Base-by-base conservation (phyloP, 1,139 yeast species). In the Suhomyces terraborum region DNA sequence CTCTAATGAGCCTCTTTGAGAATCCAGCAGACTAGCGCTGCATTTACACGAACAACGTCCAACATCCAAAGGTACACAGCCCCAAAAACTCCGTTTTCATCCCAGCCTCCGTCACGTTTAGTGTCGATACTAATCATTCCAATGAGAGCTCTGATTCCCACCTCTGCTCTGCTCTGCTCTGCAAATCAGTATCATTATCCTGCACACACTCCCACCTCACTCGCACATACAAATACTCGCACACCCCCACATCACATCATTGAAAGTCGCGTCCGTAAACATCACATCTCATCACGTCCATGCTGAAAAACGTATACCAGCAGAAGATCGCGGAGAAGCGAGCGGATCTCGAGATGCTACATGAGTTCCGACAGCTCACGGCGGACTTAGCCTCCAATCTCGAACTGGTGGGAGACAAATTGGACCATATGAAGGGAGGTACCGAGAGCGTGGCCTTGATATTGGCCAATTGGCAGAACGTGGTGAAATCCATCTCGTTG, bases 401-500 rank as follows among this genome's bases (percentile, higher is more conserved):
- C 35, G 79, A 75, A 35, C 63, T 60, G 17, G 65, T 82, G 21
- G 77, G 75, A 18, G 61, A 58, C n/a, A 73, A 76, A 50, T 55
- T 83, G 32, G 73, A 68, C 12, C 66, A 67, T 10, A 65, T 83
- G 64, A 75, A 75, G 13, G 75, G 72, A 28, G 88, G 87, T 0
- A 74, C 88, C 2, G 80, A 74, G 42, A 73, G 80, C 32, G 80
- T 80, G 8, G 75, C 73, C 4, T 57, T 70, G 12, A 76, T 81
- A 4, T 66, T 82, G 52, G 72, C 82, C 8, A 84, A 82, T 50
- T 86, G 95, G 95, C 77, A 79, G 45, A 80, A 77, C 45, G 84
- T 86, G 13, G 69, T 82, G 17, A 70, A 80, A 45, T 78, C 88
- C 1, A 77, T 85, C 0, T 77, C 84, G 8, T 60, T 86, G 53